Evolutionary conservation across 2,329 filamentous ascomycete genomes (phyloP).

Genomic region (Paecilomyces sp.): DNA sequence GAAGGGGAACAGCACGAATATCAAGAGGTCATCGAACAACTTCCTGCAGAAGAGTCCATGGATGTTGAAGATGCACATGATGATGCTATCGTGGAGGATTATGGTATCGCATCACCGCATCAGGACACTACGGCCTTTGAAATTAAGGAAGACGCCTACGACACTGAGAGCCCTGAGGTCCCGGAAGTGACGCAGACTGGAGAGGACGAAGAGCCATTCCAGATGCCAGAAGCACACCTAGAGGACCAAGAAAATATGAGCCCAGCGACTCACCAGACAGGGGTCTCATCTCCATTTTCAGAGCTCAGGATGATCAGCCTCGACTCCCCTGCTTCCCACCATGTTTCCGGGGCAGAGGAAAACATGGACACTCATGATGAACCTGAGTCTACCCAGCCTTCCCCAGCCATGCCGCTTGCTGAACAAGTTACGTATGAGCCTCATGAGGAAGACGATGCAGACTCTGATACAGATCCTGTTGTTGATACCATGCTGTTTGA

Average conservation of each 20-base stretch:
- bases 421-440: conserved; percentile 9
- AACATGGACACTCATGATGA: conserved; percentile 3
- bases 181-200: not conserved
- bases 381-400: conserved; percentile 14
- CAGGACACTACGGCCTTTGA: not conserved
- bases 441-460: conserved; percentile 12
- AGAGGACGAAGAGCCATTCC: not conserved
- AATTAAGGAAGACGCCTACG: not conserved
- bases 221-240: not conserved
- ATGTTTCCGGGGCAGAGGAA: not conserved
- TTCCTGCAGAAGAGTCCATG: not conserved
- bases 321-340: not conserved
- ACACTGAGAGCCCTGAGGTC: not conserved
- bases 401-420: conserved; percentile 6
- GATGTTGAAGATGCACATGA: not conserved
- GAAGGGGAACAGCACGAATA: not conserved
- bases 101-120: not conserved
- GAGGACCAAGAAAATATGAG: not conserved
- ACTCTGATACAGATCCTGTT: conserved; percentile 22
- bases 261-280: not conserved
- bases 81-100: not conserved
- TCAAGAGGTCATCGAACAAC: not conserved
- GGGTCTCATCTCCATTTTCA: not conserved
- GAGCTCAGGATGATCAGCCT: not conserved
- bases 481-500: conserved; percentile 9